Conservation (phyloP, 1,284 basidiomycete species). For the Cutaneotrichosporon cyanovorans region DNA sequence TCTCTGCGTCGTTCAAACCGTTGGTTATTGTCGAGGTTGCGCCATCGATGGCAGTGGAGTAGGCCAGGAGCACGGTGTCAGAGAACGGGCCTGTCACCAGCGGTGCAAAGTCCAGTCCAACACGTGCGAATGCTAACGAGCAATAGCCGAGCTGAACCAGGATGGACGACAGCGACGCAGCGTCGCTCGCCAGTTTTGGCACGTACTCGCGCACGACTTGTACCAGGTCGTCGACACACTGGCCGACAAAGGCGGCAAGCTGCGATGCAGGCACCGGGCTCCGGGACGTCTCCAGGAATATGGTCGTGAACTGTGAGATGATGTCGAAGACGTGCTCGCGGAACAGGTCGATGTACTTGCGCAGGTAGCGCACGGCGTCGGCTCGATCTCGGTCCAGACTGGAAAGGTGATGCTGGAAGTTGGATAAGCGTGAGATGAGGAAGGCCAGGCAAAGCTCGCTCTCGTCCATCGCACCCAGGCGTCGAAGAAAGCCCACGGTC, state of each 20-base stretch:
- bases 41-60: constrained; percentile 45
- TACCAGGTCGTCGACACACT: constrained; percentile 54
- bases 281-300: constrained; percentile 62
- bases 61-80: constrained; percentile 53
- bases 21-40: constrained; percentile 35
- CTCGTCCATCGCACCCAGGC: constrained; percentile 61
- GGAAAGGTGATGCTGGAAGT: constrained; percentile 49
- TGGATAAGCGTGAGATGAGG: constrained; percentile 56
- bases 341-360: constrained; percentile 84
- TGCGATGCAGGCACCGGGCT: constrained; percentile 45
- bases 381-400: constrained; percentile 48
- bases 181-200: constrained; percentile 50
- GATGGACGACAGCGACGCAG: constrained; percentile 67
- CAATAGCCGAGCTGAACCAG: constrained; percentile 89
- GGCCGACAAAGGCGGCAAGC: constrained; percentile 53
- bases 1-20: constrained; percentile 25
- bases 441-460: constrained; percentile 61
- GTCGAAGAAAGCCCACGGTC: constrained; percentile 71
- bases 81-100: constrained; percentile 60
- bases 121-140: constrained; percentile 78
- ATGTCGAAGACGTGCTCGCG: constrained; percentile 87
- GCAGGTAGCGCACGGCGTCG: constrained; percentile 68
- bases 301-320: constrained; percentile 76
- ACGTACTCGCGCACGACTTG: constrained; percentile 45
- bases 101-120: constrained; percentile 74